phyloP scores from a whole-genome alignment of 2,329 filamentous ascomycete genomes.

The Aurifilum marmelostoma region DNA sequence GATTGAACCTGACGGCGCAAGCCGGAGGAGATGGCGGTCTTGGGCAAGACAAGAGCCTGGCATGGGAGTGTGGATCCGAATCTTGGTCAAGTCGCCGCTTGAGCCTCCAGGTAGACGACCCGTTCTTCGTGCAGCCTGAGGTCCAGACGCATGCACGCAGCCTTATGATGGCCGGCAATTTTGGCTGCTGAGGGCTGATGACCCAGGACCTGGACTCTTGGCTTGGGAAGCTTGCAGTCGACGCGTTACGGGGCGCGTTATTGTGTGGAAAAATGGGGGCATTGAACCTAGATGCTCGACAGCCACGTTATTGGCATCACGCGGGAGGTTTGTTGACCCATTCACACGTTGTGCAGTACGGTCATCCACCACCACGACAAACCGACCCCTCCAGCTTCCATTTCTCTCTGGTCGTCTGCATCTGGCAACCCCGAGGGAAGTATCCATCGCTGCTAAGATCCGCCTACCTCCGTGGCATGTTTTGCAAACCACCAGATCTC shows the following conservation, averaged over 20 bases:
- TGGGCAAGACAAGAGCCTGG: background rate
- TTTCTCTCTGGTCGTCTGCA: background rate
- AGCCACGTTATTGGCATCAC: background rate
- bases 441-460: background rate
- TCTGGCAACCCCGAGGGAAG: background rate
- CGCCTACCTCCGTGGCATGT: background rate
- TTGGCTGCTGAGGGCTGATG: background rate
- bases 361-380: background rate
- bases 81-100: conserved; percentile 1
- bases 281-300: conserved; percentile 5
- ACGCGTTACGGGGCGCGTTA: background rate
- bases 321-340: background rate
- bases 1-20: background rate
- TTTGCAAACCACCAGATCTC: background rate
- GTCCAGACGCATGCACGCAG: background rate
- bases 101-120: background rate
- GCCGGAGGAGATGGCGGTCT: background rate
- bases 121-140: conserved; percentile 5
- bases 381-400: background rate
- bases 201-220: background rate
- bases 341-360: background rate
- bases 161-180: background rate
- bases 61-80: background rate
- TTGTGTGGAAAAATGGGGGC: background rate
- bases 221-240: background rate